Percentiles rank a stretch among this genome's conserved stretches.
phyloP scores from a whole-genome alignment of 805 yeast genomes.

The Brettanomyces sp. region DNA sequence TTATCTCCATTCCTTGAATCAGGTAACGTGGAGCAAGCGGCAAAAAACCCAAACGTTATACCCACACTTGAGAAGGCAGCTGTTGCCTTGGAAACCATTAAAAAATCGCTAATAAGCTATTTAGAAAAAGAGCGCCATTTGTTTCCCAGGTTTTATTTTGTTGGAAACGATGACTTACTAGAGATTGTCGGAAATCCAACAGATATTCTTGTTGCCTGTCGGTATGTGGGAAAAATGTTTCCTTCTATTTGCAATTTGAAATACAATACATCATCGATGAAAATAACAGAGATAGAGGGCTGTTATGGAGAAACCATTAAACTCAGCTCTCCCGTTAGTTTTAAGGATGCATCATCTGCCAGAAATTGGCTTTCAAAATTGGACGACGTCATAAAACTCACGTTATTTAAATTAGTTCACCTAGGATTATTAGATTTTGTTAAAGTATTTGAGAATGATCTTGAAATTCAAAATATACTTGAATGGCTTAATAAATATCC shows the following conservation, averaged over 20 bases:
- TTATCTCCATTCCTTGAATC: slow-evolving; percentile 32
- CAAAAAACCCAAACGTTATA: not conserved
- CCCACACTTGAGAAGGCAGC: slow-evolving; percentile 26
- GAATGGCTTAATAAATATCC: slow-evolving; percentile 36
- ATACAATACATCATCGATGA: slow-evolving; percentile 17
- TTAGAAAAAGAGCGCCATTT: slow-evolving; percentile 68
- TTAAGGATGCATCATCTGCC: slow-evolving; percentile 32
- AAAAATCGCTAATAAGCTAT: slow-evolving; percentile 63
- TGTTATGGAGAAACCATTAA: slow-evolving; percentile 51
- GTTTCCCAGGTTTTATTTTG: slow-evolving; percentile 76
- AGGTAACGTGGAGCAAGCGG: slow-evolving; percentile 25
- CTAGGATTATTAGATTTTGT: slow-evolving; percentile 24
- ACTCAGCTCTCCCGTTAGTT: slow-evolving; percentile 34
- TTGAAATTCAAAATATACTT: slow-evolving; percentile 9
- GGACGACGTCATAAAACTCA: slow-evolving; percentile 41
- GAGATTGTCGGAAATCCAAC: slow-evolving; percentile 66
- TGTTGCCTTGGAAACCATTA: slow-evolving; percentile 49
- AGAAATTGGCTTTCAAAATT: slow-evolving; percentile 55
- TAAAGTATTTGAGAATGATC: slow-evolving; percentile 5
- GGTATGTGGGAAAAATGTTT: slow-evolving; percentile 64
- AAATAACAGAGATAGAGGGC: slow-evolving; percentile 41
- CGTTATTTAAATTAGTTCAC: slow-evolving; percentile 33
- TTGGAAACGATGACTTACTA: slow-evolving; percentile 84
- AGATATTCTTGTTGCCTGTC: slow-evolving; percentile 38
- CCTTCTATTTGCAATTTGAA: slow-evolving; percentile 45